Evolutionary conservation across 257 asterid genomes (phyloP).

Genomic region (Striga asiatica): DNA sequence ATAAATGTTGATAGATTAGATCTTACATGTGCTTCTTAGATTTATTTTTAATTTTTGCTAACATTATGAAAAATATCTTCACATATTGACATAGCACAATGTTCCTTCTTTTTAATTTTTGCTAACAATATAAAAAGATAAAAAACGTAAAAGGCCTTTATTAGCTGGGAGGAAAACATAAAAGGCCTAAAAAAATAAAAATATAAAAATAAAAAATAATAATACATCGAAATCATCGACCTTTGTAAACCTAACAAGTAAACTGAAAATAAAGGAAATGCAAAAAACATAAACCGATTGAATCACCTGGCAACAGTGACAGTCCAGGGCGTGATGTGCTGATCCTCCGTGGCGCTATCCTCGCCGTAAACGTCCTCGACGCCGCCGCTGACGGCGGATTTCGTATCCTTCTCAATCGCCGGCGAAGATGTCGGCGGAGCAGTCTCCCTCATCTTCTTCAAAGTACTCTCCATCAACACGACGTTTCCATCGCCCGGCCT

Average conservation of each 20-base stretch:
- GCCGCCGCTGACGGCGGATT: conserved; percentile 39
- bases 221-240: conserved; percentile 8
- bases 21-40: no score
- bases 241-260: no score
- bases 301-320: conserved; percentile 61
- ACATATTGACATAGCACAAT: no score
- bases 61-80: no score
- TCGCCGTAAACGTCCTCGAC: conserved; percentile 58
- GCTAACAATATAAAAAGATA: no score
- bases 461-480: conserved; percentile 38
- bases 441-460: conserved; percentile 26
- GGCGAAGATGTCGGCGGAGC: conserved; percentile 18
- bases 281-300: conserved; percentile 1
- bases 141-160: no score
- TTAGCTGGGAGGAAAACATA: no score
- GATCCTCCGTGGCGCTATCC: conserved; percentile 57
- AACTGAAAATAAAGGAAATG: no score
- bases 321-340: conserved; percentile 50
- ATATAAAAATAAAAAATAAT: neutral
- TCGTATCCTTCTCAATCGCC: conserved; percentile 22
- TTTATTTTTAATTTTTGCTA: no score
- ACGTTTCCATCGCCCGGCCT: conserved; percentile 48
- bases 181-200: neutral
- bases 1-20: no score
- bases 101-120: no score